phyloP scores from a whole-genome alignment of 2,329 filamentous ascomycete genomes.

The Westerdykella sp. region DNA sequence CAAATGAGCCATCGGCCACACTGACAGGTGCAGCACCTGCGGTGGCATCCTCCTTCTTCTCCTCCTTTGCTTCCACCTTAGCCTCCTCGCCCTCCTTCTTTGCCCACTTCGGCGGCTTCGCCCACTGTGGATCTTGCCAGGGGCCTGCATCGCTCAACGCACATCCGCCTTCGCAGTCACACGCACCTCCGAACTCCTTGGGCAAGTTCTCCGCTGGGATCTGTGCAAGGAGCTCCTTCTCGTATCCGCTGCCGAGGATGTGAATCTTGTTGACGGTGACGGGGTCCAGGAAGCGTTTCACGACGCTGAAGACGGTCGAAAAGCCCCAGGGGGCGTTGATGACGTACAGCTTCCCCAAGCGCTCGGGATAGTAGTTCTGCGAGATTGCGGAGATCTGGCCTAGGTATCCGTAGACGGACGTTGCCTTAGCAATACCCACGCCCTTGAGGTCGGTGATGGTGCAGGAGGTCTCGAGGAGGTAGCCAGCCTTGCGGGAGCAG shows the following conservation, averaged over 20 bases:
- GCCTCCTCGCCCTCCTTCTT: conserved; percentile 31
- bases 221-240: conserved; percentile 77
- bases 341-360: conserved; percentile 89
- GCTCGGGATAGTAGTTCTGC: conserved; percentile 99
- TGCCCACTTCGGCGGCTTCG: conserved; percentile 50
- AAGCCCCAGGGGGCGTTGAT: conserved; percentile 99
- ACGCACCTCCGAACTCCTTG: conserved; percentile 74
- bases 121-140: conserved; percentile 70
- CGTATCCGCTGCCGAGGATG: conserved; percentile 74
- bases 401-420: conserved; percentile 83
- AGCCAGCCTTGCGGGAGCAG: conserved; percentile 84
- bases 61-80: conserved; percentile 32
- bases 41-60: conserved; percentile 57
- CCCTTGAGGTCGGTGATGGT: conserved; percentile 98
- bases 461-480: conserved; percentile 94
- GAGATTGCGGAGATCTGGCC: conserved; percentile 79
- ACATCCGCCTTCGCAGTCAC: conserved; percentile 77
- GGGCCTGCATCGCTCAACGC: conserved; percentile 82
- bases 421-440: conserved; percentile 74
- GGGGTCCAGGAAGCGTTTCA: conserved; percentile 93
- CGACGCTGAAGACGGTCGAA: conserved; percentile 71
- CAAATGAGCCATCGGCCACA: not conserved
- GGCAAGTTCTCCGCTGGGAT: conserved; percentile 87
- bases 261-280: conserved; percentile 96
- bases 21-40: not conserved